A percentile compares a stretch with the other conserved stretches of the same genome.
Conservation (phyloP, 1,139 yeast genomes). For the Candida tunisiensis region DNA sequence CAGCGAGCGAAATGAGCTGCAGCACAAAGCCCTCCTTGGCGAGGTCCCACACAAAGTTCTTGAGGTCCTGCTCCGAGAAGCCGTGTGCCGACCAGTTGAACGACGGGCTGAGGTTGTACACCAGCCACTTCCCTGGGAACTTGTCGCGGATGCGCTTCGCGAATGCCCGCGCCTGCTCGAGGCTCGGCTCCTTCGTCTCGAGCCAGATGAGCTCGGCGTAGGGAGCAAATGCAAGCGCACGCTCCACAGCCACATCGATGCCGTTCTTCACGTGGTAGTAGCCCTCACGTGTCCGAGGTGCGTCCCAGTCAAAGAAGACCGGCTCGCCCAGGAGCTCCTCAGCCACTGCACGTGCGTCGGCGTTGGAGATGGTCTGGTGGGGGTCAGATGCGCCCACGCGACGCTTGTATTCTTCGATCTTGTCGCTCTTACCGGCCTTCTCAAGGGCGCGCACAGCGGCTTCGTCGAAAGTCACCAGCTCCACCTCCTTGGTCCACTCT, state of each 20-base stretch:
- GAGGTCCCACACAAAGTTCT: conserved; percentile 34
- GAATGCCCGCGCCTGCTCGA: conserved; percentile 32
- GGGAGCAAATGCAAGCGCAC: conserved; percentile 37
- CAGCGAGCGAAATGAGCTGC: conserved; percentile 39
- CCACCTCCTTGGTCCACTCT: conserved; percentile 28
- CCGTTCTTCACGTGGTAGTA: conserved; percentile 32
- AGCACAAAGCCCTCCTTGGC: conserved; percentile 37
- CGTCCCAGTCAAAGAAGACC: conserved; percentile 37
- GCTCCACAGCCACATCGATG: conserved; percentile 34
- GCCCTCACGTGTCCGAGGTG: conserved; percentile 41
- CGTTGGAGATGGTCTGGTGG: too few species aligned
- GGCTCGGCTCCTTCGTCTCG: conserved; percentile 39
- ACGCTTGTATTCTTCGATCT: conserved; percentile 16
- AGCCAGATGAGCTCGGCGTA: conserved; percentile 42
- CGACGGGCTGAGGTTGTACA: conserved; percentile 40
- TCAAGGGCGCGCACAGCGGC: conserved; percentile 22
- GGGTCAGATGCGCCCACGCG: too few species aligned
- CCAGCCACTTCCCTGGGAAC: conserved; percentile 37
- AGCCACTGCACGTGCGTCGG: conserved; percentile 20
- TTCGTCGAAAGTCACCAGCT: conserved; percentile 31
- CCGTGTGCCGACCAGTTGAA: conserved; percentile 45
- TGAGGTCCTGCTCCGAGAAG: conserved; percentile 27
- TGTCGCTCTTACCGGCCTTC: conserved; percentile 18
- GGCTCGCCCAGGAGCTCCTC: conserved; percentile 14
- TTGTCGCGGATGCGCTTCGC: conserved; percentile 28